Evolutionary conservation across 345 rosid species (phyloP), one percentile per base, ranked within the genome.

Genomic region (Schrenkiella parvula): DNA sequence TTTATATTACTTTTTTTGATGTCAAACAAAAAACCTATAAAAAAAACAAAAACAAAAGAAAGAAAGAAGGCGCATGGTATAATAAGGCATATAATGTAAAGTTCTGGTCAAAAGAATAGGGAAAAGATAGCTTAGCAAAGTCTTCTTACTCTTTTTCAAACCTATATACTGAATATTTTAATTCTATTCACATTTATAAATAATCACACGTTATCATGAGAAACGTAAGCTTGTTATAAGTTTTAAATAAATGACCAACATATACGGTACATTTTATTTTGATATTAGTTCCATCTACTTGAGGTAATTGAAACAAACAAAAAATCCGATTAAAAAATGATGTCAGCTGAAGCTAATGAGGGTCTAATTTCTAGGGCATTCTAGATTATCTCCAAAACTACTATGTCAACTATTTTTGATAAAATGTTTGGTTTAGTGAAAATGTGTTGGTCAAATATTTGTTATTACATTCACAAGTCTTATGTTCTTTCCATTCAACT

Each of bases 31-130:
- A n/a, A n/a, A n/a, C n/a, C n/a, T n/a, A n/a, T n/a, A n/a, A n/a
- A n/a, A n/a, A n/a, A n/a, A n/a, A n/a, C n/a, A n/a, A n/a, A n/a
- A n/a, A n/a, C 19, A 44, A 44, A 18, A 44, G 18, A 11, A 44
- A 18, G 50, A 41, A 41, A 14, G 7, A 14, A 41, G 15, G 48
- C 48, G 74, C 66, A 35, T 70, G 74, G 66, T 7, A 11, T 47
- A 18, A 43, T 28, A 42, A 26, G 67, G 68, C 28, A 54, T 46
- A 32, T 32, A 15, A 13, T 48, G 51, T 5, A 71, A 60, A 25
- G 13, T 18, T 71, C 52, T 26, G 50, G 75, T 71, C 75, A 71
- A 59, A 59, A 47, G 66, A 59, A 71, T 41, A 37, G 35, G 60
- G 28, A 58, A 68, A n/a, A 68, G 47, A 56, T n/a, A n/a, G 56